Evolutionary conservation across 2,329 filamentous ascomycete genomes (phyloP).

Genomic region (Cladophialophora yegresii): DNA sequence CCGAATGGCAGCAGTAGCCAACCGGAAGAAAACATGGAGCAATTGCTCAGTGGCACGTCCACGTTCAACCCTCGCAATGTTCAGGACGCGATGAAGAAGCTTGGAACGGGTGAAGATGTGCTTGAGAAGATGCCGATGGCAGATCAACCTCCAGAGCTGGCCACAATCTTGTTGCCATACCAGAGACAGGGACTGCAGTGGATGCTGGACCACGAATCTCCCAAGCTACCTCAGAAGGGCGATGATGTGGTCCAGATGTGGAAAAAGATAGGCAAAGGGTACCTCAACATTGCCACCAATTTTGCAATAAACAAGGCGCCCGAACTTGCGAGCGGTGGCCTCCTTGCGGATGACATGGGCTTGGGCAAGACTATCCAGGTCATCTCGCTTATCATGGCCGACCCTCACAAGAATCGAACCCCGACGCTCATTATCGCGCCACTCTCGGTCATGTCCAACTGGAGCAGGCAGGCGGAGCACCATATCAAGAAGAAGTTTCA

Average conservation of each 20-base stretch:
- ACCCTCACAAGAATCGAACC: conserved; percentile 41
- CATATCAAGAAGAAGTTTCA: conserved; percentile 67
- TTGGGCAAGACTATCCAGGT: conserved; percentile 74
- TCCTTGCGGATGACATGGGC: conserved; percentile 91
- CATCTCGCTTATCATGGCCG: conserved; percentile 73
- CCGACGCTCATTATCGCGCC: conserved; percentile 77
- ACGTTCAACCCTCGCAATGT: conserved; percentile 65
- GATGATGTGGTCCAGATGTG: conserved; percentile 73
- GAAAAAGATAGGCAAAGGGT: conserved; percentile 59
- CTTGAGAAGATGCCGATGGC: conserved; percentile 72
- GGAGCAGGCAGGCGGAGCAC: conserved; percentile 74
- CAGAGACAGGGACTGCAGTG: conserved; percentile 78
- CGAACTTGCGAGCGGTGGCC: conserved; percentile 72
- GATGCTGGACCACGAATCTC: conserved; percentile 76
- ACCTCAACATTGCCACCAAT: conserved; percentile 70
- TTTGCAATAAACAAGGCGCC: conserved; percentile 63
- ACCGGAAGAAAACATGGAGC: conserved; percentile 52
- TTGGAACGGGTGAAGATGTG: conserved; percentile 70
- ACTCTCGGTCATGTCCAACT: conserved; percentile 86
- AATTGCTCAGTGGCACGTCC: conserved; percentile 60
- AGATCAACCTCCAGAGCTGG: conserved; percentile 64
- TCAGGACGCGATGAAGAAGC: conserved; percentile 65
- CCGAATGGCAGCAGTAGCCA: conserved; percentile 28
- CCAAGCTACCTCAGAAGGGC: conserved; percentile 63
- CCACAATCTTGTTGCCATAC: conserved; percentile 73